A percentile compares a stretch with the other conserved stretches of the same genome.
phyloP scores from a whole-genome alignment of 2,329 filamentous ascomycete species.

The Trichoderma sp. region DNA sequence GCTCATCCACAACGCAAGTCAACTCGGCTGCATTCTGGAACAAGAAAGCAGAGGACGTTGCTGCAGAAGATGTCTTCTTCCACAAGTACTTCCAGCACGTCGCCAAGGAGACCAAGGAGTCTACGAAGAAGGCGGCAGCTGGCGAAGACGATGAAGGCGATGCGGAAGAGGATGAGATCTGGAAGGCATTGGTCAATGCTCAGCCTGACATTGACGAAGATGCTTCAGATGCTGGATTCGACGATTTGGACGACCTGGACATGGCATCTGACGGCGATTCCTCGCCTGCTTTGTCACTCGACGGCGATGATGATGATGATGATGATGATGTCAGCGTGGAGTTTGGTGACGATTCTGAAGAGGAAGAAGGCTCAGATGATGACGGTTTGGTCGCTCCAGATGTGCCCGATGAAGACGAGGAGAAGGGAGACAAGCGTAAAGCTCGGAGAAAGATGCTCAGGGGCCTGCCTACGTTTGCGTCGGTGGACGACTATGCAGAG shows the following conservation, averaged over 20 bases:
- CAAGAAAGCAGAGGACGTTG: slow-evolving; percentile 82
- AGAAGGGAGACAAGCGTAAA: slow-evolving; percentile 53
- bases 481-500: slow-evolving; percentile 87
- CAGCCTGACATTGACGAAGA: slow-evolving; percentile 61
- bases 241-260: slow-evolving; percentile 48
- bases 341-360: slow-evolving; percentile 3
- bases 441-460: slow-evolving; percentile 81
- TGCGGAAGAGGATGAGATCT: slow-evolving; percentile 74
- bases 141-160: slow-evolving; percentile 44
- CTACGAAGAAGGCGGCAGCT: slow-evolving; percentile 49
- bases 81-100: slow-evolving; percentile 88
- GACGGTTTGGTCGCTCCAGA: slow-evolving; percentile 38
- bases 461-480: slow-evolving; percentile 87
- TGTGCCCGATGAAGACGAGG: slow-evolving; percentile 53
- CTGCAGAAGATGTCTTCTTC: slow-evolving; percentile 94
- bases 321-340: slow-evolving; percentile 33
- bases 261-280: slow-evolving; percentile 49
- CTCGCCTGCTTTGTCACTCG: slow-evolving; percentile 34
- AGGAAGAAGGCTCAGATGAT: slow-evolving; percentile 27
- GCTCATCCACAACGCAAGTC: slow-evolving; percentile 46
- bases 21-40: slow-evolving; percentile 91
- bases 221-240: slow-evolving; percentile 50
- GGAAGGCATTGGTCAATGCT: slow-evolving; percentile 83
- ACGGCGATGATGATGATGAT: slow-evolving; percentile 48
- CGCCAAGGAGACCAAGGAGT: slow-evolving; percentile 56